Percentiles rank a stretch among this genome's conserved stretches.
These are phyloP conservation scores for Biscogniauxia sp. DNA, from an alignment of 2,329 filamentous ascomycete species.

Conservation along the genomic window DNA sequence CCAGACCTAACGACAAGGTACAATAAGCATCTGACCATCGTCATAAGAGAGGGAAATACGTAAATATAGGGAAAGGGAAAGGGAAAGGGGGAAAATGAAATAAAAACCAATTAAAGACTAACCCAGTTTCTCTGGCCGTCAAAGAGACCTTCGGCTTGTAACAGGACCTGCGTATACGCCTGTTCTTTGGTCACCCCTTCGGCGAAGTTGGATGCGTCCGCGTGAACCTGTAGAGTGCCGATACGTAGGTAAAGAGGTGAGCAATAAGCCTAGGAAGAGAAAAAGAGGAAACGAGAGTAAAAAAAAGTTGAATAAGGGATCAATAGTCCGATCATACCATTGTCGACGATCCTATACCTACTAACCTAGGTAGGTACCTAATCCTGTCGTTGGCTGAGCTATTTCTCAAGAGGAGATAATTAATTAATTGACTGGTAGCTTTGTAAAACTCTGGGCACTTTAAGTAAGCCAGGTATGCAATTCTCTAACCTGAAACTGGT, in stretches of 20 bases:
- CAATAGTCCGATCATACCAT: no score
- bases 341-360: no score
- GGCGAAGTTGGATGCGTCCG: slow-evolving; percentile 73
- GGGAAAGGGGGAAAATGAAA: neutral
- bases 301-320: no score
- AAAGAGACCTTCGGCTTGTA: slow-evolving; percentile 68
- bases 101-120: slow-evolving; percentile 28
- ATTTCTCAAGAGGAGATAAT: no score
- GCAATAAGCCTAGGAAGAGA: neutral
- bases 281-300: neutral
- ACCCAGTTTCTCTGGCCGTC: slow-evolving; percentile 79
- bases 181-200: slow-evolving; percentile 65
- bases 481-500: no score
- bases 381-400: no score
- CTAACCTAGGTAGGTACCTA: no score
- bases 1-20: slow-evolving; percentile 37
- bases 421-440: no score
- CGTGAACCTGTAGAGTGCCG: slow-evolving; percentile 60
- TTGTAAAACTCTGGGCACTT: no score
- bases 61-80: slow-evolving; percentile 14
- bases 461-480: no score
- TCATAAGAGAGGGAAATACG: slow-evolving; percentile 8
- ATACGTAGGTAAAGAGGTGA: neutral
- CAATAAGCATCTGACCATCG: slow-evolving; percentile 13
- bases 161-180: slow-evolving; percentile 70